These are phyloP conservation scores for Pythium aristosporum DNA, from an alignment of 352 stramenopile genomes.

Conservation along the genomic window DNA sequence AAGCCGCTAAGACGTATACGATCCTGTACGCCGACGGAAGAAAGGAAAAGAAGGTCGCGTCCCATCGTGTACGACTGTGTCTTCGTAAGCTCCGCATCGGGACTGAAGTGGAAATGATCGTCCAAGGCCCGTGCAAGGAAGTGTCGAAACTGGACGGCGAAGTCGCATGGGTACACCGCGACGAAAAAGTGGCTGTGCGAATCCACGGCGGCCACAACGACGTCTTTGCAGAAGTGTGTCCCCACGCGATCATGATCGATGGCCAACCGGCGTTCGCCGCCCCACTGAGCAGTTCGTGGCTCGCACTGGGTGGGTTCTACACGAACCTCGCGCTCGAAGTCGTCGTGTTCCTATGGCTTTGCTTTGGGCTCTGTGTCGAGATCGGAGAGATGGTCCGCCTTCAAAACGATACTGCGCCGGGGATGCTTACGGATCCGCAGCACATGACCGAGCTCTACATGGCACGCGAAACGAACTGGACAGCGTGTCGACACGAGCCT, in stretches of 20 bases:
- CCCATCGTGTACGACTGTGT: constrained; percentile 53
- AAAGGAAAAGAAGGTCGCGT: constrained; percentile 55
- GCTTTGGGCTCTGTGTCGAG: constrained; percentile 57
- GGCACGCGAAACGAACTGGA: constrained; percentile 14
- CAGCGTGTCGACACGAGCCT: background rate
- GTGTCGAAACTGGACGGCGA: constrained; percentile 69
- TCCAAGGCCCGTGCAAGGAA: constrained; percentile 71
- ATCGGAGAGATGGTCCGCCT: constrained; percentile 53
- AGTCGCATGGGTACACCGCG: constrained; percentile 68
- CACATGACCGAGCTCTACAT: constrained; percentile 30
- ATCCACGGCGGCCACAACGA: constrained; percentile 67
- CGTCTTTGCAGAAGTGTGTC: constrained; percentile 66
- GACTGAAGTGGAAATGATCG: constrained; percentile 72
- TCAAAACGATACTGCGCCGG: constrained; percentile 27
- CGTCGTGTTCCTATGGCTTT: constrained; percentile 57
- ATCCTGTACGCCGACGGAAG: constrained; percentile 56
- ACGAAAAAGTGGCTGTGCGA: constrained; percentile 63
- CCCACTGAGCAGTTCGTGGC: constrained; percentile 62
- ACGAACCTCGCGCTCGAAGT: constrained; percentile 45
- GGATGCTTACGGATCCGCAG: constrained; percentile 29
- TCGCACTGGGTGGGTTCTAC: constrained; percentile 57
- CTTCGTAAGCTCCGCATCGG: constrained; percentile 54
- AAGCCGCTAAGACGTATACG: constrained; percentile 49
- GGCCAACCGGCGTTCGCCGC: constrained; percentile 61
- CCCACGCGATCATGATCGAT: constrained; percentile 61